phyloP scores from a whole-genome alignment of 768 basidiomycete species.

The Lentinus brumalis region DNA sequence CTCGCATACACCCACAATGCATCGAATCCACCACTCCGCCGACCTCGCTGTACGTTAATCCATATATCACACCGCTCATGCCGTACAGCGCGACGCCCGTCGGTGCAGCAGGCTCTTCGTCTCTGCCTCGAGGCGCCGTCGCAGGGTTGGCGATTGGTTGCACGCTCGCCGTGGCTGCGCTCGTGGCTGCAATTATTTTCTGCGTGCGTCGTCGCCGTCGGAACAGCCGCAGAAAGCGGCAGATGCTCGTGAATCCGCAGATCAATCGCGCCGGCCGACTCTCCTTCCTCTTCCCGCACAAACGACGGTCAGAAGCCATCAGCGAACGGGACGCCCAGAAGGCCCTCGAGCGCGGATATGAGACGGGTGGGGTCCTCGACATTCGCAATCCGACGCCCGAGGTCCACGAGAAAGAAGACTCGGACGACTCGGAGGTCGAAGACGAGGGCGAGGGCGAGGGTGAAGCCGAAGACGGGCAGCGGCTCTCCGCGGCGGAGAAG shows the following conservation, averaged over 20 bases:
- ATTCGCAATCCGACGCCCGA: slow-evolving; percentile 13
- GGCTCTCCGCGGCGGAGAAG: slow-evolving; percentile 12
- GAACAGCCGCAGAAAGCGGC: slow-evolving; percentile 27
- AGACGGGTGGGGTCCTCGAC: slow-evolving; percentile 11
- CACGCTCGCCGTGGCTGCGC: slow-evolving; percentile 50
- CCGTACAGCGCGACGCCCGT: slow-evolving; percentile 17
- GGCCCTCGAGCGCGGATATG: slow-evolving; percentile 1
- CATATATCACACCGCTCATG: slow-evolving; percentile 12
- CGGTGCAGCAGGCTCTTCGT: slow-evolving; percentile 24
- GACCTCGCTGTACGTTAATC: background rate
- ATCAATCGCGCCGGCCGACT: slow-evolving; percentile 21
- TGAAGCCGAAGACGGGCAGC: slow-evolving; percentile 11
- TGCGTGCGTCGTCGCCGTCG: slow-evolving; percentile 38
- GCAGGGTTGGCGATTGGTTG: slow-evolving; percentile 65
- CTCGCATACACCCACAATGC: background rate
- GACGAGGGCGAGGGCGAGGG: slow-evolving; percentile 19
- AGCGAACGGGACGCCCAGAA: slow-evolving; percentile 4
- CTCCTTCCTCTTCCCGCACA: slow-evolving; percentile 21
- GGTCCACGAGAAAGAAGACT: slow-evolving; percentile 22
- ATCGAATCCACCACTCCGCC: slow-evolving; percentile 1
- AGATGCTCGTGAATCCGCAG: slow-evolving; percentile 30
- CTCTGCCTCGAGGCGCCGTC: slow-evolving; percentile 53
- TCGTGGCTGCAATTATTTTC: slow-evolving; percentile 40
- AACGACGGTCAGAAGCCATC: slow-evolving; percentile 8
- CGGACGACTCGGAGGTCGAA: slow-evolving; percentile 19